Evolutionary conservation across 2,329 filamentous ascomycete genomes (phyloP).

Genomic region (Acrocalymma vagum): DNA sequence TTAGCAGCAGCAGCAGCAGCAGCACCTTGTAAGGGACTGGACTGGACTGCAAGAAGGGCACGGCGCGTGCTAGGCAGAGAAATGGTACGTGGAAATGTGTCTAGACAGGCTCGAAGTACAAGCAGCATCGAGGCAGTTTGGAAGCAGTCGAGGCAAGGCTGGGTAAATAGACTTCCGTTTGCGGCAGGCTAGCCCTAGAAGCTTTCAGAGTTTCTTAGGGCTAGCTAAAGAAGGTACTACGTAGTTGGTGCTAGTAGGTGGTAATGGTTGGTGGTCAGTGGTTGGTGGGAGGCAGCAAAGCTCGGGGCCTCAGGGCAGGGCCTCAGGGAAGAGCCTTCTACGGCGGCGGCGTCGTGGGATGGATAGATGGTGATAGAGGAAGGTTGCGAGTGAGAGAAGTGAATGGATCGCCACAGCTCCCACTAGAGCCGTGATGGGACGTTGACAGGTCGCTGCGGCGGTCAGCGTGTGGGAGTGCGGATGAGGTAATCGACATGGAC

Average conservation of each 20-base stretch:
- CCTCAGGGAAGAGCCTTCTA: no score
- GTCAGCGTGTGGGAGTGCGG: slow-evolving; percentile 29
- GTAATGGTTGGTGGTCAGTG: no score
- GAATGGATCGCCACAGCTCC: slow-evolving; percentile 26
- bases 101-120: no score
- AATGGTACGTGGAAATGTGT: no score
- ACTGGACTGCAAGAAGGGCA: slow-evolving; percentile 12
- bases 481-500: slow-evolving; percentile 31
- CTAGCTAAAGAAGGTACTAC: no score
- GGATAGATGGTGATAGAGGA: slow-evolving; percentile 8
- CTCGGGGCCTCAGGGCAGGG: no score
- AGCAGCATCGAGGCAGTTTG: slow-evolving; percentile 13
- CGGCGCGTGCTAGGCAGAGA: slow-evolving; percentile 12
- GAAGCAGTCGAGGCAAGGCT: slow-evolving; percentile 21
- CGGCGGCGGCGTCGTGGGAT: no score
- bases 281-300: no score
- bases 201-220: no score
- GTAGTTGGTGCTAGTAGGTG: no score
- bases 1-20: slow-evolving; percentile 1
- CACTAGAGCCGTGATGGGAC: slow-evolving; percentile 33
- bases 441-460: slow-evolving; percentile 40
- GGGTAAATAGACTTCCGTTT: slow-evolving; percentile 13
- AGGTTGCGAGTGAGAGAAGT: slow-evolving; percentile 17
- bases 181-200: no score
- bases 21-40: slow-evolving; percentile 8